A percentile compares a stretch with the other conserved stretches of the same genome.
Conservation (phyloP, 805 yeast genomes). For the Ogataea thermomethanolica region DNA sequence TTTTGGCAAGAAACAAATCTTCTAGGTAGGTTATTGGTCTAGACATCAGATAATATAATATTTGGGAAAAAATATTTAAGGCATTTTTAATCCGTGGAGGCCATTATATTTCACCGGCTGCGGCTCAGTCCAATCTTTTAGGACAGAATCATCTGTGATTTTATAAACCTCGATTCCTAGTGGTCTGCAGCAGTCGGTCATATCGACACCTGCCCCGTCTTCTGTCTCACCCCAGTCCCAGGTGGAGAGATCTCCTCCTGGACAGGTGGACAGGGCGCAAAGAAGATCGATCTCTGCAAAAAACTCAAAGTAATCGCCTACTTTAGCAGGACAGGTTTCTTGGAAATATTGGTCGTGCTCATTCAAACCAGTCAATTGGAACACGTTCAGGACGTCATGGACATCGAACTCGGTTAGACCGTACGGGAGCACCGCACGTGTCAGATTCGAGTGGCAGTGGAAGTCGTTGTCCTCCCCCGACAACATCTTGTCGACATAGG, state of each 20-base stretch:
- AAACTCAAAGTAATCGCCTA: slow-evolving; percentile 59
- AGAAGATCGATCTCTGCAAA: slow-evolving; percentile 64
- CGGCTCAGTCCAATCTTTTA: slow-evolving; percentile 51
- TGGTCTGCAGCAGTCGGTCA: slow-evolving; percentile 62
- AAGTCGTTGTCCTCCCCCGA: slow-evolving; percentile 63
- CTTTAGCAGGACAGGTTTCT: slow-evolving; percentile 65
- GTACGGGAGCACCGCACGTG: slow-evolving; percentile 53
- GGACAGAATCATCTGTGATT: slow-evolving; percentile 43
- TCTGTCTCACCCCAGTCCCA: slow-evolving; percentile 72
- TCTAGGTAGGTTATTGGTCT: slow-evolving; percentile 11
- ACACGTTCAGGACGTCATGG: slow-evolving; percentile 66
- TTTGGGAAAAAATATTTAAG: slow-evolving; percentile 9
- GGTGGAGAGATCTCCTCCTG: slow-evolving; percentile 63
- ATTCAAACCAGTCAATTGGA: slow-evolving; percentile 65
- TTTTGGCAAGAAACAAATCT: slow-evolving; percentile 9
- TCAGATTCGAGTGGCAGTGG: slow-evolving; percentile 65
- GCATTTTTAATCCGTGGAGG: slow-evolving; percentile 46
- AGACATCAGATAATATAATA: neutral
- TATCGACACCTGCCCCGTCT: slow-evolving; percentile 42
- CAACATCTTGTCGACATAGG: slow-evolving; percentile 60
- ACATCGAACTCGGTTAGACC: slow-evolving; percentile 66
- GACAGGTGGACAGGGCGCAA: slow-evolving; percentile 65
- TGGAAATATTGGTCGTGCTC: slow-evolving; percentile 64
- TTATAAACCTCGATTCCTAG: slow-evolving; percentile 58
- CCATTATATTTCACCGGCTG: slow-evolving; percentile 51